Percentiles rank a stretch among this genome's conserved stretches.
These are phyloP conservation scores for Canavalia gladiata DNA, from an alignment of 306 rosid species.

Conservation along the genomic window DNA sequence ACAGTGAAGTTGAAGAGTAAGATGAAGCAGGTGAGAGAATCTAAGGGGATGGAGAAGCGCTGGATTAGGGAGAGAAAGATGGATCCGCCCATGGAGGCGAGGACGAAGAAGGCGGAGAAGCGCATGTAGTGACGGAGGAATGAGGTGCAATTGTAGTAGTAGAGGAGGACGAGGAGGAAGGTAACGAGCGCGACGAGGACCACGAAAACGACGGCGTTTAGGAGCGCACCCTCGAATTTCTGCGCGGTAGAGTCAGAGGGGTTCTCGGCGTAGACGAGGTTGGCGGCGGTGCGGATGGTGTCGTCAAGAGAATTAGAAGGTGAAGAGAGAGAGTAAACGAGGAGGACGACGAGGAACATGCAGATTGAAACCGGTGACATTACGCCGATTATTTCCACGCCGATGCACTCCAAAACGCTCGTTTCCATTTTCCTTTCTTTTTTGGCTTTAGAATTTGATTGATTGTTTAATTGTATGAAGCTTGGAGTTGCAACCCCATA, in stretches of 20 bases:
- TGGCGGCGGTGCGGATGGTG: slow-evolving; percentile 80
- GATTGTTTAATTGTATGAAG: no score
- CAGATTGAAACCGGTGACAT: slow-evolving; percentile 98
- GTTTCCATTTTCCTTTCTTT: slow-evolving; percentile 61
- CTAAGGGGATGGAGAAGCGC: slow-evolving; percentile 80
- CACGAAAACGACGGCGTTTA: slow-evolving; percentile 88
- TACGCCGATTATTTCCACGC: slow-evolving; percentile 87
- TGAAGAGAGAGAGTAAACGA: slow-evolving; percentile 83
- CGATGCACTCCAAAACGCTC: slow-evolving; percentile 82
- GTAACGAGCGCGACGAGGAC: slow-evolving; percentile 78
- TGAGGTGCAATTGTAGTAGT: slow-evolving; percentile 86
- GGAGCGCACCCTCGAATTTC: slow-evolving; percentile 90
- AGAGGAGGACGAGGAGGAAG: slow-evolving; percentile 79
- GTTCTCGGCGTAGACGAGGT: slow-evolving; percentile 84
- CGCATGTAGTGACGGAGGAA: slow-evolving; percentile 90
- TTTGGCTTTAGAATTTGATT: not conserved
- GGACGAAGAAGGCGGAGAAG: slow-evolving; percentile 90
- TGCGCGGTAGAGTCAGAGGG: slow-evolving; percentile 79
- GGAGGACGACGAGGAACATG: slow-evolving; percentile 86
- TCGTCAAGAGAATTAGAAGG: slow-evolving; percentile 52
- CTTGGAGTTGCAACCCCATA: no score
- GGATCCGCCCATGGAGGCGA: slow-evolving; percentile 88
- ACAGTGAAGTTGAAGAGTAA: slow-evolving; percentile 81
- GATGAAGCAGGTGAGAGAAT: slow-evolving; percentile 72
- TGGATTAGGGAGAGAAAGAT: slow-evolving; percentile 75